Base-by-base conservation (phyloP, 164 flowering plant species). In the Nymphaea thermarum region DNA sequence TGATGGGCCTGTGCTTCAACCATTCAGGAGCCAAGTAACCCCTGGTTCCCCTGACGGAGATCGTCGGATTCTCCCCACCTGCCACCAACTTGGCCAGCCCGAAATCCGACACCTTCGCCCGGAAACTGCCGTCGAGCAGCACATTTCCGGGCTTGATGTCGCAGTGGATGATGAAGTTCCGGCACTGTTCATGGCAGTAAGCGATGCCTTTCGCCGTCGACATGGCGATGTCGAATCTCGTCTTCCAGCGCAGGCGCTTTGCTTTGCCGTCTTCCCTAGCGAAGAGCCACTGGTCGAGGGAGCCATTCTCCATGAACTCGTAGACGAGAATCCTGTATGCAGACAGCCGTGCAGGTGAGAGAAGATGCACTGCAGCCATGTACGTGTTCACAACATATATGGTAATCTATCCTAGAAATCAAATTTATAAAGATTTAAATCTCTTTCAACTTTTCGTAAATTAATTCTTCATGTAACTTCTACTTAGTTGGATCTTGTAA, bases 91-190 rank as follows among this genome's bases (percentile, higher is more conserved):
- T 94, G 0, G 97, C 99, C 4, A 94, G 74, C 44, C 99, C 99
- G 55, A 94, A 94, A 75, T 94, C 99, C 2, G 97, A 89, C 4
- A 94, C 92, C 72, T 94, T 91, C 0, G 99, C 95, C 62, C 86
- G 80, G 67, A 94, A 91, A 68, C 88, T 78, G 66, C 88, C 93
- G 67, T 90, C 99, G 36, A 94, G 59, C 42, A 94, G 77, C n/a
- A 94, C 91, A 44, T 94, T 94, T 67, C 91, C 97, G 0, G 97
- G 99, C 75, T 94, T 94, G 65, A 94, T 94, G 76, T 91, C 99
- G 16, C 99, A 94, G 68, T 94, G 99, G 42, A 94, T 89, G 62
- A 94, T 87, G 55, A 95, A 72, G 55, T 94, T 71, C 65, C 95
- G 72, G 63, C 99, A 94, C 64, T 94, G 97, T 79, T 94, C 96